phyloP scores from a whole-genome alignment of 495 filamentous ascomycete genomes.

The Penicillium simplicissimum region DNA sequence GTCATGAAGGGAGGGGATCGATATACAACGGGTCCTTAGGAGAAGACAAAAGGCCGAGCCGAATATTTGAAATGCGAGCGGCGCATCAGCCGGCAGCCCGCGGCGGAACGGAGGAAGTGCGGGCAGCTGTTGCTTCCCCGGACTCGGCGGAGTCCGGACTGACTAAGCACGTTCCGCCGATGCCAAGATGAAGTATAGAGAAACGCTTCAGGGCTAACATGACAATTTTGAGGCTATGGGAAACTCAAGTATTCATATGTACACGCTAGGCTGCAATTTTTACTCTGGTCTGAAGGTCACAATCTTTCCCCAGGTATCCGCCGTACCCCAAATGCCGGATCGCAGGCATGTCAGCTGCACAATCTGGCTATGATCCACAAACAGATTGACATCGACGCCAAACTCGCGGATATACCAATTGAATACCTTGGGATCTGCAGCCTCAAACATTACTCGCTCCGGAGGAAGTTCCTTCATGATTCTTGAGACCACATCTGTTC shows the following conservation, averaged over 20 bases:
- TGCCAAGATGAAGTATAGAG: constrained; percentile 3
- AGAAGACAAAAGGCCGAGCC: neutral
- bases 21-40: neutral
- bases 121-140: constrained; percentile 20
- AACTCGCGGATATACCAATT: constrained; percentile 63
- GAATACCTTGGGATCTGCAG: constrained; percentile 58
- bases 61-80: neutral
- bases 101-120: constrained; percentile 4
- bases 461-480: constrained; percentile 55
- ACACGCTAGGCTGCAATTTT: neutral
- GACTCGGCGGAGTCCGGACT: constrained; percentile 17
- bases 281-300: constrained; percentile 47
- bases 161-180: constrained; percentile 13
- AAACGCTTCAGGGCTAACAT: neutral
- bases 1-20: constrained; percentile 8
- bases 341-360: constrained; percentile 56
- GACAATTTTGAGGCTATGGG: neutral
- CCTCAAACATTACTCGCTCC: constrained; percentile 63
- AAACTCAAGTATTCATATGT: neutral
- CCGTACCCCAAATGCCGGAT: constrained; percentile 58
- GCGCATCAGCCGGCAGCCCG: neutral
- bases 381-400: constrained; percentile 59
- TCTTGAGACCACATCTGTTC: constrained; percentile 57
- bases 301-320: constrained; percentile 59
- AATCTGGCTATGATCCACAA: constrained; percentile 63